Conservation (phyloP, 805 yeast genomes). For the Brettanomyces bruxellensis region DNA sequence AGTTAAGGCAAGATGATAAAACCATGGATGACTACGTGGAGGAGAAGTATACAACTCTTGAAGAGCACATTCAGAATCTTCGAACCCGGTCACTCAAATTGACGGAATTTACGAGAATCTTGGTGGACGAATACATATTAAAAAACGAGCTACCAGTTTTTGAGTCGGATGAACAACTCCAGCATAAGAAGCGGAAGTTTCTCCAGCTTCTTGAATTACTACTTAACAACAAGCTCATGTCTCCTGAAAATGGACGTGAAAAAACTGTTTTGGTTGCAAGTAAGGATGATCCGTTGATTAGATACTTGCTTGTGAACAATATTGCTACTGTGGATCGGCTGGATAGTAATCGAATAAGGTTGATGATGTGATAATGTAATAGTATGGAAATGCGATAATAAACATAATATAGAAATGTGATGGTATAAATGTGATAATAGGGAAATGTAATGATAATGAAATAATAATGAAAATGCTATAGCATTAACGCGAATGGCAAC, state of each 20-base stretch:
- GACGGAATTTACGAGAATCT: slow-evolving; percentile 15
- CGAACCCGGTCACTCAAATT: slow-evolving; percentile 15
- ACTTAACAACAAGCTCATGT: slow-evolving; percentile 21
- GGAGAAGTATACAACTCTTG: background rate
- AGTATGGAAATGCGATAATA: no score
- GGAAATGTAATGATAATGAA: no score
- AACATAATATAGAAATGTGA: no score
- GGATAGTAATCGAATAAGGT: slow-evolving; percentile 19
- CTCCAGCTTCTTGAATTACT: slow-evolving; percentile 23
- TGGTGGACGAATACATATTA: slow-evolving; percentile 22
- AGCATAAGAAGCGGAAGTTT: slow-evolving; percentile 13
- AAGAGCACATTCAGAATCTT: slow-evolving; percentile 5
- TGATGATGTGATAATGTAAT: slow-evolving; percentile 4
- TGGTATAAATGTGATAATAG: no score
- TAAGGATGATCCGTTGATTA: slow-evolving; percentile 25
- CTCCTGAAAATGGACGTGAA: slow-evolving; percentile 5
- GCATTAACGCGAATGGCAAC: no score
- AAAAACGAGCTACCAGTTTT: slow-evolving; percentile 17
- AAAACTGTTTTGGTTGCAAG: slow-evolving; percentile 18
- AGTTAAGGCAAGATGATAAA: background rate
- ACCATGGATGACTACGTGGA: no score
- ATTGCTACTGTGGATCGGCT: slow-evolving; percentile 19
- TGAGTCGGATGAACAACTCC: slow-evolving; percentile 11
- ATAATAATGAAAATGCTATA: no score
- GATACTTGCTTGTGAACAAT: slow-evolving; percentile 22